phyloP scores from a whole-genome alignment of 1,284 basidiomycete species.

The Fomitopsis betulina region DNA sequence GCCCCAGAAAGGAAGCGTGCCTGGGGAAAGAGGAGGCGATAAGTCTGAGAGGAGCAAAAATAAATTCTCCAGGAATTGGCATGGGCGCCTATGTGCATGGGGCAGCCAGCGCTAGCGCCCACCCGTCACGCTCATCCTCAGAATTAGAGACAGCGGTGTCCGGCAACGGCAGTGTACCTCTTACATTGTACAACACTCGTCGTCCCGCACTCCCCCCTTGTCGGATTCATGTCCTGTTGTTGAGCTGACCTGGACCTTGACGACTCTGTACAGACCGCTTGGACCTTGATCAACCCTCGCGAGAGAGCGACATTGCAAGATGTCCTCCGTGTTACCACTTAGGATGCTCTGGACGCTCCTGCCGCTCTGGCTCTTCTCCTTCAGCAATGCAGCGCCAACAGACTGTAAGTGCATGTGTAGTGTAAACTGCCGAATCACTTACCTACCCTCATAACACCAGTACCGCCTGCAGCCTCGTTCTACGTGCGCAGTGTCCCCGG shows the following conservation, averaged over 20 bases:
- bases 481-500: slow-evolving; percentile 78
- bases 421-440: neutral
- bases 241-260: neutral
- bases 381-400: slow-evolving; percentile 35
- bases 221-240: neutral
- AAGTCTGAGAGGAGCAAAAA: slow-evolving; percentile 12
- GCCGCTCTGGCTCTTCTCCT: neutral
- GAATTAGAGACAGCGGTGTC: neutral
- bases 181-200: neutral
- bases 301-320: neutral
- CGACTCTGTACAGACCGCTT: neutral
- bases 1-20: neutral
- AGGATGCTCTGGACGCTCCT: slow-evolving; percentile 5
- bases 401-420: slow-evolving; percentile 29
- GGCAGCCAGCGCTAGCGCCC: neutral
- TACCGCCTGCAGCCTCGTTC: slow-evolving; percentile 79
- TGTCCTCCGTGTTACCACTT: neutral
- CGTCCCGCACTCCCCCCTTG: neutral
- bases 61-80: neutral
- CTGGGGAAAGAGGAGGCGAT: slow-evolving; percentile 6
- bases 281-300: neutral
- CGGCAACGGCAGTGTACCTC: neutral
- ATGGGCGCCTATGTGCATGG: neutral
- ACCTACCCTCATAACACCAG: slow-evolving; percentile 28
- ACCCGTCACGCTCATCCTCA: neutral